Conservation (phyloP, 108 stramenopile species). For the Nannochloropsis granulata region DNA sequence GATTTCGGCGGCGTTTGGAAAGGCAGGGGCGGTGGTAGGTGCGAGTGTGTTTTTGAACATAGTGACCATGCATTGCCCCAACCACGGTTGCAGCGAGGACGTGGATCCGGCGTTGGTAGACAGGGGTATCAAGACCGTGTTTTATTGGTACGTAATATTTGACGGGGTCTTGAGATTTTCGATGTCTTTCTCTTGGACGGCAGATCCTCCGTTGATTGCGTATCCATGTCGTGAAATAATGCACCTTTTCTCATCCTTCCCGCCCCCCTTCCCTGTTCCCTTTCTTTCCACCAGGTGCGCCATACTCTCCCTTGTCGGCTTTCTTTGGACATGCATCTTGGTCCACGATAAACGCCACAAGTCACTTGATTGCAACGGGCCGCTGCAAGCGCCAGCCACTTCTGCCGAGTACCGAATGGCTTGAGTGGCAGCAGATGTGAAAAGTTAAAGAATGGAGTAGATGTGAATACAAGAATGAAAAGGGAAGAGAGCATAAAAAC, state of each 20-base stretch:
- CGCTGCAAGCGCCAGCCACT: background rate
- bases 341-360: background rate
- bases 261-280: background rate
- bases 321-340: background rate
- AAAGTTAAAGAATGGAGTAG: background rate
- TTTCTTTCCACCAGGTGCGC: background rate
- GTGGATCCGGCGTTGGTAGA: background rate
- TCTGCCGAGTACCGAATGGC: background rate
- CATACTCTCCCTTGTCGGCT: background rate
- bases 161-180: too few relatives aligned
- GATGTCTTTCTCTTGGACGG: too few relatives aligned
- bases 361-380: background rate
- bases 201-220: too few relatives aligned
- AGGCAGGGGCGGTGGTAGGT: slow-evolving; percentile 18
- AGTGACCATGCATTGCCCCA: background rate
- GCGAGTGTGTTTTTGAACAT: background rate
- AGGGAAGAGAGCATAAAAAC: too few relatives aligned
- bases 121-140: background rate
- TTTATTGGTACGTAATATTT: background rate
- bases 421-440: background rate
- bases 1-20: slow-evolving; percentile 46
- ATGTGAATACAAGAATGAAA: background rate
- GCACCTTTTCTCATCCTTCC: too few relatives aligned
- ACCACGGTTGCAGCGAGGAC: background rate
- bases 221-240: too few relatives aligned